Conservation (phyloP, 805 yeast genomes). For the Myxozyma sirexii region DNA sequence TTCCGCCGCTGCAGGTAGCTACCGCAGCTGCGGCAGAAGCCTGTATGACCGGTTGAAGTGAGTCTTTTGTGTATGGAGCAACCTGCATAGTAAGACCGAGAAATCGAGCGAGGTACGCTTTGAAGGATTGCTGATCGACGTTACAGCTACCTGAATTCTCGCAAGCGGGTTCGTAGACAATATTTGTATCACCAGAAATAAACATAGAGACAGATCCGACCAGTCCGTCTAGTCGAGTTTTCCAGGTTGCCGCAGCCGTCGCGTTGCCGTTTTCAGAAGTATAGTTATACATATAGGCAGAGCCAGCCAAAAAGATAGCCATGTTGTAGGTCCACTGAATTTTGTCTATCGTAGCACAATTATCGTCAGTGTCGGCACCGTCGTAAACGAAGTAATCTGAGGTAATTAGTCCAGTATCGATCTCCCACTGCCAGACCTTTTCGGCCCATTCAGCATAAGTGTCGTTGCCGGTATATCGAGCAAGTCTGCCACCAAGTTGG, state of each 20-base stretch:
- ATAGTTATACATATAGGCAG: constrained; percentile 67
- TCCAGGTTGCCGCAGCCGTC: constrained; percentile 50
- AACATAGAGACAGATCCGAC: constrained; percentile 51
- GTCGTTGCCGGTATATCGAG: constrained; percentile 71
- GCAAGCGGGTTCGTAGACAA: constrained; percentile 75
- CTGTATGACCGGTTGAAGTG: constrained; percentile 51
- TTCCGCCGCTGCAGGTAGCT: constrained; percentile 75
- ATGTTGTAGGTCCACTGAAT: constrained; percentile 77
- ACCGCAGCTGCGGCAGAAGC: constrained; percentile 73
- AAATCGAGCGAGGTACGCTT: constrained; percentile 67
- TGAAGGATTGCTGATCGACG: constrained; percentile 74
- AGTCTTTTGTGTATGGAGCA: constrained; percentile 56
- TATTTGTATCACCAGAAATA: constrained; percentile 50
- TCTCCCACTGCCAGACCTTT: constrained; percentile 74
- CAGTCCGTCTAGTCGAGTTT: constrained; percentile 53
- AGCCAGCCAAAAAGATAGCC: constrained; percentile 68
- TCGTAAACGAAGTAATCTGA: constrained; percentile 57
- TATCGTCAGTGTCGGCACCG: constrained; percentile 57
- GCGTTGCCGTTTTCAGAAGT: constrained; percentile 50
- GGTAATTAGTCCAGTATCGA: constrained; percentile 49
- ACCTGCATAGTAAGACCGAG: constrained; percentile 64
- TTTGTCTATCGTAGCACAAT: constrained; percentile 54
- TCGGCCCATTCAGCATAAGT: constrained; percentile 76
- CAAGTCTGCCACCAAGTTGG: constrained; percentile 79
- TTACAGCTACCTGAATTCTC: constrained; percentile 61